Conservation (phyloP, 129 eudicot species). For the Daucus carota region DNA sequence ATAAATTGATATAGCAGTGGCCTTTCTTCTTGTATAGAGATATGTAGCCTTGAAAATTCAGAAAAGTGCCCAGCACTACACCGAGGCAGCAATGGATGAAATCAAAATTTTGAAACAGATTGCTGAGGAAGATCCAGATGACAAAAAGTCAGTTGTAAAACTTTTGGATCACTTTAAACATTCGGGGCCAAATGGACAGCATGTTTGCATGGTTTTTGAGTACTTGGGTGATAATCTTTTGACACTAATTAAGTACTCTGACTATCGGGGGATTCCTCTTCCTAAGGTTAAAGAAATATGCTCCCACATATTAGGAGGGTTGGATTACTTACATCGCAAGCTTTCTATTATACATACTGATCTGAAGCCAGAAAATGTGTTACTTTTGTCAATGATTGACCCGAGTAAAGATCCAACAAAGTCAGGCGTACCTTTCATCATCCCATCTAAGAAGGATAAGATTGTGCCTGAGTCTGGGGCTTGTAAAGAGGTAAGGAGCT, state of each 20-base stretch:
- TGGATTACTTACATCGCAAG: conserved; percentile 83
- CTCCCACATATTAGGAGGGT: conserved; percentile 60
- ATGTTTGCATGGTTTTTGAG: conserved; percentile 91
- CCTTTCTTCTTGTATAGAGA: conserved; percentile 31
- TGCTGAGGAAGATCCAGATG: conserved; percentile 76
- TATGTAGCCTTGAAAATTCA: conserved; percentile 85
- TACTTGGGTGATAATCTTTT: conserved; percentile 86
- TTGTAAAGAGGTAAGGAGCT: conserved; percentile 29
- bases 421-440: conserved; percentile 51
- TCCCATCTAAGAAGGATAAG: conserved; percentile 50
- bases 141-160: conserved; percentile 78
- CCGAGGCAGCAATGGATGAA: conserved; percentile 94
- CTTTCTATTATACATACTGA: conserved; percentile 85
- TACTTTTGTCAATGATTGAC: conserved; percentile 69
- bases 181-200: conserved; percentile 95
- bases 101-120: conserved; percentile 68
- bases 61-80: conserved; percentile 87
- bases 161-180: conserved; percentile 89
- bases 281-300: conserved; percentile 75
- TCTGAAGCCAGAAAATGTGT: conserved; percentile 79
- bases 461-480: conserved; percentile 32
- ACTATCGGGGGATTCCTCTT: conserved; percentile 66
- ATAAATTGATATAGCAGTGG: not conserved
- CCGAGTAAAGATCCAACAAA: conserved; percentile 56
- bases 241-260: conserved; percentile 75